These are phyloP conservation scores for Neocatenulostroma microsporum DNA, from an alignment of 2,329 filamentous ascomycete genomes.

Conservation along the genomic window DNA sequence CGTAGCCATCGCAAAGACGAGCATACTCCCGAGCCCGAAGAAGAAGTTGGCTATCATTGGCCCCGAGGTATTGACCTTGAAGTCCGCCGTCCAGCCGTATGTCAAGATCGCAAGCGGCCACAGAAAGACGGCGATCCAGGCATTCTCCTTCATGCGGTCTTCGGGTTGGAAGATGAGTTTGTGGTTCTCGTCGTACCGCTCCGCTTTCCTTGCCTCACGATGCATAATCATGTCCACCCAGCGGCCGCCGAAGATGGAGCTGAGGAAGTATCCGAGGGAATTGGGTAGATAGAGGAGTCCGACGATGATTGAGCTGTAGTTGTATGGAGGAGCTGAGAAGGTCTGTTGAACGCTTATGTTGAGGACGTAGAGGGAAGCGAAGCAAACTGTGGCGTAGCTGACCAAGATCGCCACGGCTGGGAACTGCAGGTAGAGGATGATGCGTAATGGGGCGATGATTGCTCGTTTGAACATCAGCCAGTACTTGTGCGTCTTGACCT, in stretches of 20 bases:
- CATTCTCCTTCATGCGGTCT: slow-evolving; percentile 76
- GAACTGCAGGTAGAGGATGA: slow-evolving; percentile 65
- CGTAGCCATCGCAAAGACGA: slow-evolving; percentile 63
- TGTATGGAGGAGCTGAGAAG: slow-evolving; percentile 61
- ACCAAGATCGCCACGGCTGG: slow-evolving; percentile 67
- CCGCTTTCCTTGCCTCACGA: slow-evolving; percentile 61
- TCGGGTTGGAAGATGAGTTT: slow-evolving; percentile 63
- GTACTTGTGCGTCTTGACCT: slow-evolving; percentile 48
- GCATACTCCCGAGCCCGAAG: slow-evolving; percentile 71
- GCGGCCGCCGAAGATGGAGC: slow-evolving; percentile 60
- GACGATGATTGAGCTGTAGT: slow-evolving; percentile 59
- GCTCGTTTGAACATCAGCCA: slow-evolving; percentile 50
- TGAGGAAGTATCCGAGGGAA: slow-evolving; percentile 62
- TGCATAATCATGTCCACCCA: slow-evolving; percentile 81
- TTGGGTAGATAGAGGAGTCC: slow-evolving; percentile 72
- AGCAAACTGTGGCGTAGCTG: slow-evolving; percentile 65
- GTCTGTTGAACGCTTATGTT: slow-evolving; percentile 69
- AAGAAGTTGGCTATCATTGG: slow-evolving; percentile 32
- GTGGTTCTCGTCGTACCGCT: slow-evolving; percentile 59
- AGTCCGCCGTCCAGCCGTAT: slow-evolving; percentile 67
- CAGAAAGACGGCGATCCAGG: slow-evolving; percentile 63
- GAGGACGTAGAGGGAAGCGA: slow-evolving; percentile 65
- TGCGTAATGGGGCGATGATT: slow-evolving; percentile 63
- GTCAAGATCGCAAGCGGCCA: slow-evolving; percentile 64
- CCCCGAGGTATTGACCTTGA: slow-evolving; percentile 41